These are phyloP conservation scores for Penicillium macrosclerotiorum DNA, from an alignment of 495 filamentous ascomycete genomes.

Conservation along the genomic window DNA sequence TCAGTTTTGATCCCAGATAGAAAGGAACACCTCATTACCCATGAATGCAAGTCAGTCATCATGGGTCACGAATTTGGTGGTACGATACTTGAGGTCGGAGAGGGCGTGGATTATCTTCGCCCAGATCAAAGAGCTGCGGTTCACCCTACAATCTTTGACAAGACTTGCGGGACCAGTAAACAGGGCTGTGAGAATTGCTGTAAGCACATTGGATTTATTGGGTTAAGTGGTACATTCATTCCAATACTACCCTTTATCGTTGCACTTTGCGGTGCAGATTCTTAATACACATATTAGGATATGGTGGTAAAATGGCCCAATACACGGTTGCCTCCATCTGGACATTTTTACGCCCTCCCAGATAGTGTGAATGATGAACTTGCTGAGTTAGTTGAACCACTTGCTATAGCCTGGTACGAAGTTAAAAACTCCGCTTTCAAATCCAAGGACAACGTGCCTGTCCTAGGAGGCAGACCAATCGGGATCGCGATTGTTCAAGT, in stretches of 20 bases:
- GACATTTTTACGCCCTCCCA: constrained; percentile 28
- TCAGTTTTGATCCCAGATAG: constrained; percentile 52
- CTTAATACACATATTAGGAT: constrained; percentile 13
- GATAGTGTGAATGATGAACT: constrained; percentile 17
- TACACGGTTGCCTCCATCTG: constrained; percentile 26
- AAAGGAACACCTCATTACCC: constrained; percentile 53
- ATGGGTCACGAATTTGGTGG: constrained; percentile 64
- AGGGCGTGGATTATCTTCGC: constrained; percentile 45
- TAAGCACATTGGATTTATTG: constrained; percentile 58
- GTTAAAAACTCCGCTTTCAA: constrained; percentile 51
- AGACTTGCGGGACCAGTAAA: constrained; percentile 52
- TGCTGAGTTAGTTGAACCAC: constrained; percentile 55
- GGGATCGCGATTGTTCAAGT: constrained; percentile 56
- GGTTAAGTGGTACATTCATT: constrained; percentile 44
- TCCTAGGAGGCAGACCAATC: constrained; percentile 60
- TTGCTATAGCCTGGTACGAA: constrained; percentile 63
- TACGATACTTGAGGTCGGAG: constrained; percentile 55
- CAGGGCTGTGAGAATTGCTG: constrained; percentile 56
- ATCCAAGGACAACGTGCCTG: constrained; percentile 41
- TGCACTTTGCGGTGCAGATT: no score
- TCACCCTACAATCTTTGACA: constrained; percentile 61
- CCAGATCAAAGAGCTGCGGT: constrained; percentile 55
- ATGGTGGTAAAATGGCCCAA: constrained; percentile 27
- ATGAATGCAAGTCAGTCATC: constrained; percentile 50
- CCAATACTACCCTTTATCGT: neutral